Evolutionary conservation across 2,329 filamentous ascomycete genomes (phyloP), one percentile per base, ranked within the genome.

Genomic region (Neofusicoccum umdonicola): DNA sequence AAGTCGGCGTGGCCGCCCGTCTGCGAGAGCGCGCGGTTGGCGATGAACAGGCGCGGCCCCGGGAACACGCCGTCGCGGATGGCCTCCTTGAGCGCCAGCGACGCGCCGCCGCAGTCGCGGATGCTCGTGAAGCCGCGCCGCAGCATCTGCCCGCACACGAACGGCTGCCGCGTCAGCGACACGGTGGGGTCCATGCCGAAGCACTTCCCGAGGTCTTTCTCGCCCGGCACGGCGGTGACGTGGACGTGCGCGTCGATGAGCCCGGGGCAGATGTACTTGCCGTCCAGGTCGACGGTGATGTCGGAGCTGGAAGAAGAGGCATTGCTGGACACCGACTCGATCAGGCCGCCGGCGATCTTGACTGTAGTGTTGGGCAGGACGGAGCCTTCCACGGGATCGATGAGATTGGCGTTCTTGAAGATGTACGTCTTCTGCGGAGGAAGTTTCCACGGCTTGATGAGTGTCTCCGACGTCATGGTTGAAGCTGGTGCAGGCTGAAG

Each of bases 1-100:
- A 80, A 70, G 69, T 88, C 85, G 3, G 80, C 84, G 67, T 88
- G 85, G 0, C 86, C 86, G 1, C 85, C 85, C 0, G 85, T 85
- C 71, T 88, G 85, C 19, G 3, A 80, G 5, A 88, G 78, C 0
- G 82, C 84, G 58, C 82, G 79, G 7, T 82, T 74, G 0, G 85
- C 60, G 47, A 62, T 62, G 60, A 62, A 62, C 17, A 62, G 47
- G 2, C 60, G 44, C 47, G 60, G 86, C 0, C 85, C 86, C 1
- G 81, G 80, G 44, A 84, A 79, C 0, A 87, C 78, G 2, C 81
- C 81, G n/a, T 88, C 84, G 1, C 77, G 79, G 15, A 88, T 78
- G 0, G 86, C 85, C 68, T 87, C 79, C 67, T 84, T 84, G 17
- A 88, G 75, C 1, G 85, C 83, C 0, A 83, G 72, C 0, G 78